A percentile compares a stretch with the other conserved stretches of the same genome.
These are phyloP conservation scores for Euphorbia schlechtendalii DNA, from an alignment of 441 rosid species.

Conservation along the genomic window DNA sequence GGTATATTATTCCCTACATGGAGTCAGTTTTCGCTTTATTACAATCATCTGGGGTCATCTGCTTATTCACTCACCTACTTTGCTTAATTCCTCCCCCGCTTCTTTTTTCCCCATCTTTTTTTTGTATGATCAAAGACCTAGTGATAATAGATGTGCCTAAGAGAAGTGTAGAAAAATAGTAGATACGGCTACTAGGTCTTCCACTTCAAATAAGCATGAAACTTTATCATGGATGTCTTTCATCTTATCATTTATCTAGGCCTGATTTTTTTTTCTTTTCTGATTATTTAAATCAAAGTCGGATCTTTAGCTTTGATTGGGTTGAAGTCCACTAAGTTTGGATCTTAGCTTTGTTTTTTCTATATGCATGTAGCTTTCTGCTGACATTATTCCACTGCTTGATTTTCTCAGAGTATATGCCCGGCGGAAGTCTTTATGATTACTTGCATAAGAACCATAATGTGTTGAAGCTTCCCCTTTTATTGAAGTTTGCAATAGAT, in stretches of 20 bases:
- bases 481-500: slow-evolving; percentile 63
- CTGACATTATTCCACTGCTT: neutral
- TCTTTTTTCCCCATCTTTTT: no score
- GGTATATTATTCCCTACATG: slow-evolving; percentile 30
- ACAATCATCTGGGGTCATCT: neutral
- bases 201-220: no score
- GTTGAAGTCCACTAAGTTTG: neutral
- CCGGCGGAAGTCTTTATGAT: slow-evolving; percentile 68
- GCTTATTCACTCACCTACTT: neutral
- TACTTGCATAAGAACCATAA: slow-evolving; percentile 58
- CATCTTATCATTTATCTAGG: no score
- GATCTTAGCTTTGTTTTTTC: neutral
- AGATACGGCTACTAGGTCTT: no score
- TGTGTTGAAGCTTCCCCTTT: slow-evolving; percentile 40
- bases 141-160: no score
- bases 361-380: slow-evolving; percentile 1
- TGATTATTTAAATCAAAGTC: neutral
- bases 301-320: neutral
- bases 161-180: no score
- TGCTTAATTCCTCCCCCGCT: neutral
- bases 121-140: no score
- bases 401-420: slow-evolving; percentile 62
- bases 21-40: slow-evolving; percentile 1
- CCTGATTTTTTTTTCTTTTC: neutral
- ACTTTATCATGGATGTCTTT: no score